A percentile compares a stretch with the other conserved stretches of the same genome.
These are phyloP conservation scores for Mychonastes homosphaera DNA, from an alignment of 139 green algal species.

Conservation along the genomic window DNA sequence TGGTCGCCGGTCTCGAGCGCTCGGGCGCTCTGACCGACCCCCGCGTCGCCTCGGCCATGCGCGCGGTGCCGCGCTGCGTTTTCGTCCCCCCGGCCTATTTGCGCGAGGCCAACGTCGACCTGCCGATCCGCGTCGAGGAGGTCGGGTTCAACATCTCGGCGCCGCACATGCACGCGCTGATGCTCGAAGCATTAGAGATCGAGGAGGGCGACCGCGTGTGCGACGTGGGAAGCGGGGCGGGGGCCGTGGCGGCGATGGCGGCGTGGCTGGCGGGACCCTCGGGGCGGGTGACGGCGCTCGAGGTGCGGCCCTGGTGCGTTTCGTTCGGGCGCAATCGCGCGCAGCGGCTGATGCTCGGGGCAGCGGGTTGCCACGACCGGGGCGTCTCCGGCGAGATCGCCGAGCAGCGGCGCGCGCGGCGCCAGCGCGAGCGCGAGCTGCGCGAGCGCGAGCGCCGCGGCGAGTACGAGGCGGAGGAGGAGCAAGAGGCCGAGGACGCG, in stretches of 20 bases:
- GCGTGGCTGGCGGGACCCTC: background rate
- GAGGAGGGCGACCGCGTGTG: slow-evolving; percentile 17
- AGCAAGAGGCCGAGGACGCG: background rate
- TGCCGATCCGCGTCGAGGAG: slow-evolving; percentile 40
- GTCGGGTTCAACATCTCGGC: slow-evolving; percentile 68
- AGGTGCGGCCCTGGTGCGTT: background rate
- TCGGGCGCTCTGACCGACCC: slow-evolving; percentile 28
- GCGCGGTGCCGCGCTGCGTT: slow-evolving; percentile 31
- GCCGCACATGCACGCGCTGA: slow-evolving; percentile 51
- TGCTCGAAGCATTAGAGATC: slow-evolving; percentile 27
- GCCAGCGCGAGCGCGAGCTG: no score
- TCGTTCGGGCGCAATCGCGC: background rate
- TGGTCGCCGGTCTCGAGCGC: slow-evolving; percentile 33
- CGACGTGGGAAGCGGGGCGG: background rate
- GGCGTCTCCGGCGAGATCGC: no score
- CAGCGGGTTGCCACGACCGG: no score
- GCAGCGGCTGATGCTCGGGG: background rate
- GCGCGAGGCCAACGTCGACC: slow-evolving; percentile 47
- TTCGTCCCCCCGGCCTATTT: slow-evolving; percentile 48
- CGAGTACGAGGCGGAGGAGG: no score
- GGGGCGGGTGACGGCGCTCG: background rate
- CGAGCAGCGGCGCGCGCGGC: no score
- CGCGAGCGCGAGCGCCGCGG: no score
- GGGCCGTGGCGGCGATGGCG: background rate
- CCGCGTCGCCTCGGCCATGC: slow-evolving; percentile 36